These are phyloP conservation scores for Hypocrella siamensis DNA, from an alignment of 2,329 filamentous ascomycete genomes.

Conservation along the genomic window DNA sequence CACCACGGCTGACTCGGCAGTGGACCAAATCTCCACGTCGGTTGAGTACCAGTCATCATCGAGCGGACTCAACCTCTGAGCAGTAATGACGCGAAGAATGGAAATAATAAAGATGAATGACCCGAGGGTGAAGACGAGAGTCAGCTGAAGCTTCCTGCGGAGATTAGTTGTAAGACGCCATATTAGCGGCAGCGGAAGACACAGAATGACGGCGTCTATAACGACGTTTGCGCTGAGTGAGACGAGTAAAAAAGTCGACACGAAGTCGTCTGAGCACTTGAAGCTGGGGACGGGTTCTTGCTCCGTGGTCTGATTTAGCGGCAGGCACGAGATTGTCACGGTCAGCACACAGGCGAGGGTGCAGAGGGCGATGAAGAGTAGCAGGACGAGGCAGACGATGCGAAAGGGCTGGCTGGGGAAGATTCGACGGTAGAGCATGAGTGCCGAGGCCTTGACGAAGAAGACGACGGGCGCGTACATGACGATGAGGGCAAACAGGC, in stretches of 20 bases:
- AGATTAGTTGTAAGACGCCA: not conserved
- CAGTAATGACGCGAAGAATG: not conserved
- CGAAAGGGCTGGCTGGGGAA: not conserved
- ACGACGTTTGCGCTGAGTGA: not conserved
- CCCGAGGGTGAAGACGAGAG: not conserved
- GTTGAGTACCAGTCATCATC: not conserved
- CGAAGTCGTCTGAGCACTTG: not conserved
- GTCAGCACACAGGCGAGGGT: not conserved
- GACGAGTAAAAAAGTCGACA: not conserved
- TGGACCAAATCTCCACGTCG: not conserved
- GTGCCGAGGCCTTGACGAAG: not conserved
- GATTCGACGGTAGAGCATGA: not conserved
- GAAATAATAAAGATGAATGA: slow-evolving; percentile 1
- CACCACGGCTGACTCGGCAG: not conserved
- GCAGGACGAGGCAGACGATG: not conserved
- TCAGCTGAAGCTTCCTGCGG: not conserved
- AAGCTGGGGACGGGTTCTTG: not conserved
- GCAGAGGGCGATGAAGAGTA: not conserved
- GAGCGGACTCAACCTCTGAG: not conserved
- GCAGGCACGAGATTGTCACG: not conserved
- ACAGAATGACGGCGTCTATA: not conserved
- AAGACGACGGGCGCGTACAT: not conserved
- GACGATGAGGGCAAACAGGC: not conserved
- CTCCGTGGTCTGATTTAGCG: not conserved
- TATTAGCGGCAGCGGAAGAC: not conserved